phyloP scores from a whole-genome alignment of 192 early-diverging fungal genomes.

The Haplosporangium gracile region DNA sequence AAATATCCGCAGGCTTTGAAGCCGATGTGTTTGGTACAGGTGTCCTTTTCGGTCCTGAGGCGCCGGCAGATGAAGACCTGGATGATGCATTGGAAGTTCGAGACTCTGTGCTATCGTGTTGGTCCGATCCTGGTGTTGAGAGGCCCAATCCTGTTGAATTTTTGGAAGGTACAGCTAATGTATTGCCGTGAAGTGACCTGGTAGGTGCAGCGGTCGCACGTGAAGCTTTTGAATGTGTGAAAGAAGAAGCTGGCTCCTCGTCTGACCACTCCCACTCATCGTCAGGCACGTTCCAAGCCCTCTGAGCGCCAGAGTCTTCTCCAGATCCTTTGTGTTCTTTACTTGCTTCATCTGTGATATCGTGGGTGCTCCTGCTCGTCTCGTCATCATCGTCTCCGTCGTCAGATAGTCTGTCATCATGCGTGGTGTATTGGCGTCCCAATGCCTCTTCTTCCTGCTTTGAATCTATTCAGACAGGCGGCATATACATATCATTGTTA shows the following conservation, averaged over 20 bases:
- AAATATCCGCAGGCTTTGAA: background rate
- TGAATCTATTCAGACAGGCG: slow-evolving; percentile 19
- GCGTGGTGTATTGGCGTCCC: slow-evolving; percentile 24
- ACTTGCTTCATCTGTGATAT: background rate
- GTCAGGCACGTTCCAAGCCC: slow-evolving; percentile 52
- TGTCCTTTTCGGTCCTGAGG: background rate
- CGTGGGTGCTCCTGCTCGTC: slow-evolving; percentile 9
- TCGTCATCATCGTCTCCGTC: slow-evolving; percentile 49
- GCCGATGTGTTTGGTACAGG: background rate
- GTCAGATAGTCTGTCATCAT: slow-evolving; percentile 48
- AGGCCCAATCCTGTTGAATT: slow-evolving; percentile 1
- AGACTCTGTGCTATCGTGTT: background rate
- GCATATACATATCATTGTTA: background rate
- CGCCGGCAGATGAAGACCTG: slow-evolving; percentile 3
- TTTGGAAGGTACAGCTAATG: background rate
- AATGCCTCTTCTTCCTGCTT: slow-evolving; percentile 33
- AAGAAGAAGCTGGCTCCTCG: slow-evolving; percentile 19
- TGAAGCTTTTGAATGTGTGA: background rate
- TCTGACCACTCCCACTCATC: slow-evolving; percentile 56
- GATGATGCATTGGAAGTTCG: slow-evolving; percentile 7
- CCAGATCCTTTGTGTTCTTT: background rate
- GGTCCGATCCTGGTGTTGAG: background rate
- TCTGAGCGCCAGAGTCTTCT: slow-evolving; percentile 8
- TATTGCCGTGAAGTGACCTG: background rate
- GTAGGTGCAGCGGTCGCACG: background rate